Conservation (phyloP, 2,329 filamentous ascomycete species). For the Niveomyces coronatus region DNA sequence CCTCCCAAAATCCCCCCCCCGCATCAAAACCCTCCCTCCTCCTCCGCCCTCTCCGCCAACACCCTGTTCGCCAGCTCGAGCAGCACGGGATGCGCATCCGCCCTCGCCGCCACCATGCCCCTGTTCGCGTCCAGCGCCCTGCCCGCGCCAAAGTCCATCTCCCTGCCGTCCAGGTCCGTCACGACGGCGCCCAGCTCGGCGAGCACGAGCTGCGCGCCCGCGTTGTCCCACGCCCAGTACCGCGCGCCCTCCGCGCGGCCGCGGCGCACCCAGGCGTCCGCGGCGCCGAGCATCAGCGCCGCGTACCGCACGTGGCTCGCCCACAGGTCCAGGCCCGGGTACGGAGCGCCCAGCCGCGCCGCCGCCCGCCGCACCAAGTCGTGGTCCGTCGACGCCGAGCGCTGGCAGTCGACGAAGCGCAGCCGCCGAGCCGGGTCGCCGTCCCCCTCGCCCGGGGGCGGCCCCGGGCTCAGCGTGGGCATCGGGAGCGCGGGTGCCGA, state of each 20-base stretch:
- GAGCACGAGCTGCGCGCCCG: slow-evolving; percentile 46
- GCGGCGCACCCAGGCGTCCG: slow-evolving; percentile 24
- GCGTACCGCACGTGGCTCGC: slow-evolving; percentile 31
- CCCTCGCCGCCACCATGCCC: slow-evolving; percentile 34
- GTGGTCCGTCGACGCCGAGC: slow-evolving; percentile 21
- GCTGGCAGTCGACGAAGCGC: slow-evolving; percentile 25
- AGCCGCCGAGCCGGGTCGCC: too few relatives aligned
- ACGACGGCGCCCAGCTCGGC: slow-evolving; percentile 44
- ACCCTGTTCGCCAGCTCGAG: slow-evolving; percentile 21
- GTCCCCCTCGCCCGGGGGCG: slow-evolving; percentile 5
- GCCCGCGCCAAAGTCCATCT: slow-evolving; percentile 26
- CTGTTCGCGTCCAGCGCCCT: slow-evolving; percentile 23
- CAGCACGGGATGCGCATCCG: slow-evolving; percentile 29
- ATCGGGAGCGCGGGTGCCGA: slow-evolving; percentile 15
- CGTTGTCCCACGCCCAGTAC: slow-evolving; percentile 41
- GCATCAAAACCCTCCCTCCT: not conserved
- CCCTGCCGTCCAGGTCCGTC: slow-evolving; percentile 34
- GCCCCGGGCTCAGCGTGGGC: slow-evolving; percentile 11
- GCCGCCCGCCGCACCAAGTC: slow-evolving; percentile 22
- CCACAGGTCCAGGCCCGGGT: slow-evolving; percentile 29
- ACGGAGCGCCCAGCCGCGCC: slow-evolving; percentile 19
- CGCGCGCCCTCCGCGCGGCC: slow-evolving; percentile 14
- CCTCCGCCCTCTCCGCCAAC: slow-evolving; percentile 12
- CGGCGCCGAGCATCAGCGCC: slow-evolving; percentile 26
- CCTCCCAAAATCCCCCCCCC: too few relatives aligned